These are phyloP conservation scores for Grifola frondosa DNA, from an alignment of 1,284 basidiomycete species.

Conservation along the genomic window DNA sequence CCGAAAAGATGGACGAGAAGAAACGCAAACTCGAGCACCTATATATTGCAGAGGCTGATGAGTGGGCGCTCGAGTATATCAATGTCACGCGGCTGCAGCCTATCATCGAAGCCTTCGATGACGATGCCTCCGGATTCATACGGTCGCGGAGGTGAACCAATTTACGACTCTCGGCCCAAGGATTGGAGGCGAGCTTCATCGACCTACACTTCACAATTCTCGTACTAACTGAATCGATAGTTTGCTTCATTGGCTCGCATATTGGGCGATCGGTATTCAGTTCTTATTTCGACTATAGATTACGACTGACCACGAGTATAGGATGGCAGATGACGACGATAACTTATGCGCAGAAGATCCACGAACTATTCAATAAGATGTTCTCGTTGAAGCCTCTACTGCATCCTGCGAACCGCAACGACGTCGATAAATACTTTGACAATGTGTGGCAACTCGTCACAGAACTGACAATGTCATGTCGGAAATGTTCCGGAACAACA, in stretches of 20 bases:
- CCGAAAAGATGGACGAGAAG: slow-evolving; percentile 20
- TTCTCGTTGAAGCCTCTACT: slow-evolving; percentile 14
- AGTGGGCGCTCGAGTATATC: slow-evolving; percentile 45
- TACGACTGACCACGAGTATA: not conserved
- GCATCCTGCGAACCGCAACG: slow-evolving; percentile 16
- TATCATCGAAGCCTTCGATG: slow-evolving; percentile 48
- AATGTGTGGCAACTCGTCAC: slow-evolving; percentile 9
- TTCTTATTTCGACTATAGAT: not conserved
- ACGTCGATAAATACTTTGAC: slow-evolving; percentile 16
- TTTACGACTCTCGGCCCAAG: slow-evolving; percentile 11
- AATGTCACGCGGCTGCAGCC: slow-evolving; percentile 40
- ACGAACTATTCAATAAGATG: slow-evolving; percentile 21
- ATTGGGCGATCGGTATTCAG: slow-evolving; percentile 14
- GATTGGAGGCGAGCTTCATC: slow-evolving; percentile 11
- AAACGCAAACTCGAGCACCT: slow-evolving; percentile 2
- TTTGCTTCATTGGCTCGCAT: slow-evolving; percentile 18
- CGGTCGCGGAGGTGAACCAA: slow-evolving; percentile 37
- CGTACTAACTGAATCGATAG: not conserved
- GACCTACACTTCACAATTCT: not conserved
- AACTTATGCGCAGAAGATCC: slow-evolving; percentile 23
- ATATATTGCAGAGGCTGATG: slow-evolving; percentile 32
- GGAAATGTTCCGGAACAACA: slow-evolving; percentile 9
- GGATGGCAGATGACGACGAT: slow-evolving; percentile 22
- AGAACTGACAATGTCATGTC: slow-evolving; percentile 10
- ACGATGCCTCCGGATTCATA: slow-evolving; percentile 50